Evolutionary conservation across 257 asterid species (phyloP).

Genomic region (Solanum chiquidenum): DNA sequence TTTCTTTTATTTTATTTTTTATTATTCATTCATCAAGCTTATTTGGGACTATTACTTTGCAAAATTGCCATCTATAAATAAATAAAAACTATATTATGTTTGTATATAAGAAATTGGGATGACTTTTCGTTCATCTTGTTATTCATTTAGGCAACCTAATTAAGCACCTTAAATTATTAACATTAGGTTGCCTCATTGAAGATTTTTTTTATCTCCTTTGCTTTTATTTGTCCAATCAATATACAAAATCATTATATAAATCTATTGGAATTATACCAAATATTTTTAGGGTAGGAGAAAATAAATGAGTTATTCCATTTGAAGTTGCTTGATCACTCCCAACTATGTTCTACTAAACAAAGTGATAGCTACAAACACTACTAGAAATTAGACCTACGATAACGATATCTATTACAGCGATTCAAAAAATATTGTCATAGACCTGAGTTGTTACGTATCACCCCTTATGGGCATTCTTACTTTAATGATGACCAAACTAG

Average conservation of each 20-base stretch:
- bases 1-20: neutral
- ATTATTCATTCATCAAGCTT: neutral
- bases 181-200: neutral
- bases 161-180: neutral
- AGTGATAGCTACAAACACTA: neutral
- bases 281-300: neutral
- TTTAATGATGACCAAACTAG: neutral
- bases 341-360: neutral
- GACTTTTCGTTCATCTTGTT: neutral
- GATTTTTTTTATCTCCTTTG: neutral
- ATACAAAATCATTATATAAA: neutral
- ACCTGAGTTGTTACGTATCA: neutral
- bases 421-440: too few relatives aligned
- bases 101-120: neutral
- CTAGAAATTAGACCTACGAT: neutral
- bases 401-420: too few relatives aligned
- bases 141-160: neutral
- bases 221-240: neutral
- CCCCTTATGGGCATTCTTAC: neutral
- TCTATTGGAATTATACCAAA: neutral
- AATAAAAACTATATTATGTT: neutral
- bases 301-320: neutral
- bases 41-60: neutral
- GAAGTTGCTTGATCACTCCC: neutral
- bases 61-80: neutral